phyloP scores from a whole-genome alignment of 2,329 filamentous ascomycete genomes.

The Xylaria sp. region DNA sequence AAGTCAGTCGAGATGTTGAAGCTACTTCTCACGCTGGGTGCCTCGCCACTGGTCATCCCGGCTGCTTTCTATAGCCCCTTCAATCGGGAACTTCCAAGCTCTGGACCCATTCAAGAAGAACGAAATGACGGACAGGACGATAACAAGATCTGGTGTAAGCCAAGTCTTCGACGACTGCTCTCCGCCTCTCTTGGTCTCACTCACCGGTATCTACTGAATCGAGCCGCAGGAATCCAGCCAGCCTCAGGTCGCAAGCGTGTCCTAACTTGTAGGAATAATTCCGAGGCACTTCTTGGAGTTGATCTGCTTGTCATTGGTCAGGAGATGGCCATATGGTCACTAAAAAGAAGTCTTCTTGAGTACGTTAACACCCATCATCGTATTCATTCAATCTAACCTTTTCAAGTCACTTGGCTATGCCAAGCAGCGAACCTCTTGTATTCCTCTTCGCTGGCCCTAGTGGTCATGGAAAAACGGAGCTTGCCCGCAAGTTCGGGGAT shows the following conservation, averaged over 20 bases:
- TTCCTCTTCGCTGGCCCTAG: slow-evolving; percentile 50
- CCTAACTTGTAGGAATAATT: neutral
- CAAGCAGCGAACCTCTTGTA: neutral
- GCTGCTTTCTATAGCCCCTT: neutral
- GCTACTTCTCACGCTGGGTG: neutral
- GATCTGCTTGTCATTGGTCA: neutral
- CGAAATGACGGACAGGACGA: neutral
- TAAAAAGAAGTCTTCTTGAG: neutral
- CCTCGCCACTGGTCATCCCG: neutral
- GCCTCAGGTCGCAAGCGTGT: neutral
- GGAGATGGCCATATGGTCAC: neutral
- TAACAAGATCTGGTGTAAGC: neutral
- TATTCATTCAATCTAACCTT: neutral
- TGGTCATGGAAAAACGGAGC: slow-evolving; percentile 57
- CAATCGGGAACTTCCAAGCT: neutral
- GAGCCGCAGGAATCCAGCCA: neutral
- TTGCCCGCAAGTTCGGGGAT: slow-evolving; percentile 49
- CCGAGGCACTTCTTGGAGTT: neutral
- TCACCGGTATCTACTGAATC: neutral
- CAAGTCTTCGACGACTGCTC: neutral
- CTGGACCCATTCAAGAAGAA: neutral
- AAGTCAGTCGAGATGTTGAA: neutral
- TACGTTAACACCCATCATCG: neutral
- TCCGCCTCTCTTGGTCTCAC: neutral
- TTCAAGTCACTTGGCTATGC: neutral